Base-by-base conservation (phyloP, 768 basidiomycete genomes). In the Myochromella boudieri region DNA sequence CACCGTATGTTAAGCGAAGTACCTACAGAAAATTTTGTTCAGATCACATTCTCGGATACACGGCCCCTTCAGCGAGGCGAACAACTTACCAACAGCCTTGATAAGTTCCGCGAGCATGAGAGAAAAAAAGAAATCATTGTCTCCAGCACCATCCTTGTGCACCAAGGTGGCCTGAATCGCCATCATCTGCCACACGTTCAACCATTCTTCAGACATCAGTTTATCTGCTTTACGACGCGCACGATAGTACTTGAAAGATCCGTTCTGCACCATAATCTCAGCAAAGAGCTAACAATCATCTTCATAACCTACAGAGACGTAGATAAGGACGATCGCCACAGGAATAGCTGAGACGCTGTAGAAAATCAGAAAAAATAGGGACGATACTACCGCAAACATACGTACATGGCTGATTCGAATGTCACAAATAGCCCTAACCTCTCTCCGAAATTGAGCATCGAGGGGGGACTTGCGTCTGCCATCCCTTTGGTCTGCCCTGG, bases 21-120 rank as follows among this genome's bases (percentile, higher is more conserved):
- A 3, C 75, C 67, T 66, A 39, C 28, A 33, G 4, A 39, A 9
- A 14, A n/a, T n/a, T n/a, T n/a, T n/a, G n/a, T n/a, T n/a, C n/a
- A n/a, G n/a, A n/a, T n/a, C n/a, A n/a, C n/a, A n/a, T n/a, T n/a
- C n/a, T n/a, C n/a, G n/a, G n/a, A n/a, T n/a, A n/a, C n/a, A n/a
- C n/a, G n/a, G n/a, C n/a, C n/a, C n/a, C n/a, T n/a, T n/a, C n/a
- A 15, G 27, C 1, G 22, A 15, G 27, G 26, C 18, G 33, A 27
- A 21, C 3, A 6, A 52, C 61, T 36, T 41, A 60, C 69, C 67
- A 29, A 67, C 58, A 8, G 76, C 74, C 59, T 80, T 77, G 11
- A 72, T 45, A 5, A 79, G 50, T 46, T 80, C 78, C 17, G 72
- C 71, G 5, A 76, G 20, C 53, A 81, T 68, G 32, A 80, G 56